A percentile compares a stretch with the other conserved stretches of the same genome.
These are phyloP conservation scores for Fagopyrum tataricum DNA, from an alignment of 148 eudicot species.

Conservation along the genomic window DNA sequence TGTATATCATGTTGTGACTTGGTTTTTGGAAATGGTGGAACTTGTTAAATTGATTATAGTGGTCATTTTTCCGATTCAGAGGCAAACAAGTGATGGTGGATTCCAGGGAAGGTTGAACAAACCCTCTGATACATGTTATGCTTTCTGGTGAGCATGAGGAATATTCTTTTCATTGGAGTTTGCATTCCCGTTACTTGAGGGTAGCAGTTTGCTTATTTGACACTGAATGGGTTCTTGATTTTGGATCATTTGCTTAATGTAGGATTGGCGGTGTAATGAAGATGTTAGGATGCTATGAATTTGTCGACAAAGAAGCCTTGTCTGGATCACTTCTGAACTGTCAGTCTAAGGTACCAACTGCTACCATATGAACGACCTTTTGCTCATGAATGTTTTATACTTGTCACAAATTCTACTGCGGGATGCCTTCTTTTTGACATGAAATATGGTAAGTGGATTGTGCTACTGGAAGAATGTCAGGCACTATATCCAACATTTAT, in stretches of 20 bases:
- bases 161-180: not conserved
- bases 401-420: not conserved
- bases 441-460: not conserved
- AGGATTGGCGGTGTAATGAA: slow-evolving; percentile 77
- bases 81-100: slow-evolving; percentile 84
- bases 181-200: not conserved
- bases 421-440: not conserved
- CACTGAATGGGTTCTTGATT: not conserved
- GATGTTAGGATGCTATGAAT: slow-evolving; percentile 59
- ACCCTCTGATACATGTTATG: slow-evolving; percentile 81
- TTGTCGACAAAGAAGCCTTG: too few species aligned
- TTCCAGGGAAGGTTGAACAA: slow-evolving; percentile 81
- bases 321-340: too few species aligned
- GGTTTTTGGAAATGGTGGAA: too few species aligned
- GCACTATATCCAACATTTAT: too few species aligned
- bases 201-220: slow-evolving; percentile 1
- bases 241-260: not conserved
- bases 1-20: slow-evolving; percentile 11
- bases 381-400: too few species aligned
- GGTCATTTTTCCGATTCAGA: slow-evolving; percentile 31
- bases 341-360: too few species aligned
- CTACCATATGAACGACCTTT: too few species aligned
- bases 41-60: slow-evolving; percentile 1
- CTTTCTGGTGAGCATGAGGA: slow-evolving; percentile 59
- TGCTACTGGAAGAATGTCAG: too few species aligned